Conservation (phyloP, 2,329 filamentous ascomycete genomes). For the Colletotrichum sansevieriae region DNA sequence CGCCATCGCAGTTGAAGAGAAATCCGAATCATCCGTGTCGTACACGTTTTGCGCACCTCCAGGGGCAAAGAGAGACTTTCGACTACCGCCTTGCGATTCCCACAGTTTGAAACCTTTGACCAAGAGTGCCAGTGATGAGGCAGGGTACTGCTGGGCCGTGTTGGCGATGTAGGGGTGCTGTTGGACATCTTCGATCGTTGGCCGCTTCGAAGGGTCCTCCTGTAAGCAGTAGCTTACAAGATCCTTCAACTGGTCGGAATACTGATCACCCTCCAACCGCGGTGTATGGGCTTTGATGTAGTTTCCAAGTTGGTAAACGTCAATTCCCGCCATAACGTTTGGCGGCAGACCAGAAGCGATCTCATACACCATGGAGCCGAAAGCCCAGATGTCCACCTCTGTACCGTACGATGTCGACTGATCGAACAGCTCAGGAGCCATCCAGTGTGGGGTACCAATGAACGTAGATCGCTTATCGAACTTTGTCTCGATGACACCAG, state of each 20-base stretch:
- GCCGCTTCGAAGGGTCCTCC: slow-evolving; percentile 75
- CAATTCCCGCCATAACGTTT: slow-evolving; percentile 69
- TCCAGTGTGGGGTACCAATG: slow-evolving; percentile 87
- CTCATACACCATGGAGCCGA: slow-evolving; percentile 84
- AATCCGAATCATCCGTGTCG: slow-evolving; percentile 51
- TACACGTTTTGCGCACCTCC: slow-evolving; percentile 69
- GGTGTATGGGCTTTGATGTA: slow-evolving; percentile 74
- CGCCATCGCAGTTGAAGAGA: slow-evolving; percentile 59
- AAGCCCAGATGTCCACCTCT: slow-evolving; percentile 87
- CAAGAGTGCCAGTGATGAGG: slow-evolving; percentile 71
- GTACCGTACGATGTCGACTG: slow-evolving; percentile 75
- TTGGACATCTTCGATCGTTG: slow-evolving; percentile 77
- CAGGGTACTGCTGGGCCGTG: slow-evolving; percentile 73
- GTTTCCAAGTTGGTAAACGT: slow-evolving; percentile 61
- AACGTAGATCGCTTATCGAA: slow-evolving; percentile 84
- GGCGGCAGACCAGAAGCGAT: slow-evolving; percentile 84
- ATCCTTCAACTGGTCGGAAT: slow-evolving; percentile 76
- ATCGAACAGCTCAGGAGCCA: slow-evolving; percentile 84
- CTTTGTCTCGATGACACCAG: slow-evolving; percentile 81
- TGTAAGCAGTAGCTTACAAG: slow-evolving; percentile 81
- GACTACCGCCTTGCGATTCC: slow-evolving; percentile 80
- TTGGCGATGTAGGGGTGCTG: slow-evolving; percentile 77
- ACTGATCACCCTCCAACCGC: slow-evolving; percentile 77
- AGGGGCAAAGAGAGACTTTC: slow-evolving; percentile 73
- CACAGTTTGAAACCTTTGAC: slow-evolving; percentile 81